Base-by-base conservation (phyloP, 2,329 filamentous ascomycete species). In the Trichoderma sp. region DNA sequence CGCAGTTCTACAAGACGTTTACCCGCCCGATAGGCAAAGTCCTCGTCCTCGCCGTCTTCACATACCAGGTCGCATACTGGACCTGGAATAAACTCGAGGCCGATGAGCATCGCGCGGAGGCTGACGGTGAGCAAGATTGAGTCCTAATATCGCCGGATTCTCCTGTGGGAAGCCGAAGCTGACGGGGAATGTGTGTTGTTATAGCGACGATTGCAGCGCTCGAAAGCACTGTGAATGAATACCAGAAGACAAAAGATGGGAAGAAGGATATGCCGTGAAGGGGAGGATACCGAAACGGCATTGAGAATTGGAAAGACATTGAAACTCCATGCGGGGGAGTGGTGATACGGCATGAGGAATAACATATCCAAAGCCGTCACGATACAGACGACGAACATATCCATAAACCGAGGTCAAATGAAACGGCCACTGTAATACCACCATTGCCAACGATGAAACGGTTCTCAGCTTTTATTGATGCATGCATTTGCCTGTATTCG, bases 11-110 rank as follows among this genome's bases (percentile, higher is more conserved):
- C 87, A 92, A 91, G 81, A 91, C 90, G 16, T 95, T 95, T 81
- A 91, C 91, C 53, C 88, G 93, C 2, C 93, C 94, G 3, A 87
- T 96, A 63, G 88, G 90, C 71, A 96, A 95, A 85, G 91, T 91
- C 72, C 90, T 94, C 78, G 87, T 96, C 50, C 88, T 93, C 81
- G 93, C 94, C 72, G 89, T 95, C 74, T 91, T 94, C 81, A 93
- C 92, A 2, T 97, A 96, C 83, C 94, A 97, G 84, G 80, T 93
- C n/a, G 84, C 89, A 16, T 96, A 95, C 84, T 94, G 90, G 86
- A 85, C 85, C 16, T 97, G 94, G 94, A 82, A 90, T 50, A 94
- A 92, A 83, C 87, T 96, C 68, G 94, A 95, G 83, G 89, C 89
- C 41, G 88, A 94, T 72, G 94, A 97, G 85, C 86, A 90, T 75